Conservation (phyloP, 1,284 basidiomycete species). For the Stereum hirsutum region DNA sequence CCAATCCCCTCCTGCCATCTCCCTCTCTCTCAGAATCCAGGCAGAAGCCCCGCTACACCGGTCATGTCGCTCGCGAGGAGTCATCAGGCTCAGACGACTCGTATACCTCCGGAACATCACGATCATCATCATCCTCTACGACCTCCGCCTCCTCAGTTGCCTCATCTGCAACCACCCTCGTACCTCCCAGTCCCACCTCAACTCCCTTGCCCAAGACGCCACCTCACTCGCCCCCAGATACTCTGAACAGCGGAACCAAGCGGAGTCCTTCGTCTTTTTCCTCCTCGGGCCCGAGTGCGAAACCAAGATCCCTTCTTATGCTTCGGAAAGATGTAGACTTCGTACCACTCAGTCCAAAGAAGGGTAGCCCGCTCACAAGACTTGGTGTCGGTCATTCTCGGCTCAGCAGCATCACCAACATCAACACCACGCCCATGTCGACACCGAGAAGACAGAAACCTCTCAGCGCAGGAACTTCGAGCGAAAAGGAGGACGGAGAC, state of each 20-base stretch:
- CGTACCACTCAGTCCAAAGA: conserved; percentile 59
- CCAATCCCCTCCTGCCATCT: conserved; percentile 8
- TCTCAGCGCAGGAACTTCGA: too few species aligned
- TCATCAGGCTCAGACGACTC: conserved; percentile 13
- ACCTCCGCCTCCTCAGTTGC: conserved; percentile 21
- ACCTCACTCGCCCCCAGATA: conserved; percentile 12
- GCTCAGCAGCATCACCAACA: conserved; percentile 4
- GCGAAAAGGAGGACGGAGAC: conserved; percentile 9
- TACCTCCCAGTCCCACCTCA: conserved; percentile 21
- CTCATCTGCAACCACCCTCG: conserved; percentile 15
- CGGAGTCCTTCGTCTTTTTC: too few species aligned
- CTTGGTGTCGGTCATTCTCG: conserved; percentile 23
- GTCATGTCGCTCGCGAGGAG: conserved; percentile 5
- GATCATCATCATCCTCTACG: conserved; percentile 26
- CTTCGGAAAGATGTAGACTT: conserved; percentile 64
- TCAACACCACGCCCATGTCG: too few species aligned
- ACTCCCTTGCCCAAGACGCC: conserved; percentile 9
- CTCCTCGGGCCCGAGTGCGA: conserved; percentile 1
- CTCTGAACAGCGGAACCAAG: too few species aligned
- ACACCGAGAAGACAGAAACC: conserved; percentile 10
- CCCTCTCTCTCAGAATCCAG: conserved; percentile 7
- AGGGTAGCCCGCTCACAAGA: conserved; percentile 26
- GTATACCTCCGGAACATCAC: conserved; percentile 16
- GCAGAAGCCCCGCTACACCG: conserved; percentile 1
- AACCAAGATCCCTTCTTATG: conserved; percentile 46